Evolutionary conservation across 1,284 basidiomycete species (phyloP).

Genomic region (Earliella scabrosa): DNA sequence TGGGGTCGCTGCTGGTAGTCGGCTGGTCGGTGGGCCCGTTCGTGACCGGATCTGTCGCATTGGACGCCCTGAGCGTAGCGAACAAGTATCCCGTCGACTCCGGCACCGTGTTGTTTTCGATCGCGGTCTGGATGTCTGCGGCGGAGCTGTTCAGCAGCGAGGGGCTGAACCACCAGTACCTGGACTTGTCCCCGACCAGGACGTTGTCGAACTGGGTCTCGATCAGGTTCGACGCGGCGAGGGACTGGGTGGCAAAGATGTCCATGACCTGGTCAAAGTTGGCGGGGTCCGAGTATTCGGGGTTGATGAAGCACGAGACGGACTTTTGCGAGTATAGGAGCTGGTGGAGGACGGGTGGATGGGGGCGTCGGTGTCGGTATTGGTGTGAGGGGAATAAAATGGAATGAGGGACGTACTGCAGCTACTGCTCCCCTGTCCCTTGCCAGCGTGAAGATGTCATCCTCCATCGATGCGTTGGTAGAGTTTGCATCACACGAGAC

Average conservation of each 20-base stretch:
- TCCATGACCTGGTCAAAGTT: conserved; percentile 79
- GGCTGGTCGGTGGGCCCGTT: not conserved
- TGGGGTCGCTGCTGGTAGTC: conserved; percentile 22
- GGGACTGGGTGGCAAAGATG: conserved; percentile 71
- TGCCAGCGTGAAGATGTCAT: conserved; percentile 83
- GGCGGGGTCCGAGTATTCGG: conserved; percentile 66
- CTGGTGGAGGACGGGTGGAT: no score
- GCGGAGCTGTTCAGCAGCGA: conserved; percentile 58
- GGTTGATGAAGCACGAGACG: conserved; percentile 75
- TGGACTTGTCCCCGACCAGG: conserved; percentile 52
- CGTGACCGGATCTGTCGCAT: conserved; percentile 54
- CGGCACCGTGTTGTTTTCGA: conserved; percentile 44
- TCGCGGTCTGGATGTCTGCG: conserved; percentile 52
- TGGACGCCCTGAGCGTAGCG: conserved; percentile 69
- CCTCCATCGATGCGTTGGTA: conserved; percentile 56
- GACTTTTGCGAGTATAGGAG: conserved; percentile 79
- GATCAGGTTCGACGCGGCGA: conserved; percentile 54
- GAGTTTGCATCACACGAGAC: conserved; percentile 82
- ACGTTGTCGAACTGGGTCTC: conserved; percentile 58
- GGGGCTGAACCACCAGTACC: conserved; percentile 64
- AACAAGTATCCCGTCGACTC: conserved; percentile 66
- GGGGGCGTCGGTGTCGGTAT: no score
- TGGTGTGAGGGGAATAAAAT: not conserved
- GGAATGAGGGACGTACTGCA: conserved; percentile 52
- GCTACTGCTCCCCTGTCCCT: conserved; percentile 77